phyloP scores from a whole-genome alignment of 2,329 filamentous ascomycete genomes.

The Ploettnerulaceae sp. region DNA sequence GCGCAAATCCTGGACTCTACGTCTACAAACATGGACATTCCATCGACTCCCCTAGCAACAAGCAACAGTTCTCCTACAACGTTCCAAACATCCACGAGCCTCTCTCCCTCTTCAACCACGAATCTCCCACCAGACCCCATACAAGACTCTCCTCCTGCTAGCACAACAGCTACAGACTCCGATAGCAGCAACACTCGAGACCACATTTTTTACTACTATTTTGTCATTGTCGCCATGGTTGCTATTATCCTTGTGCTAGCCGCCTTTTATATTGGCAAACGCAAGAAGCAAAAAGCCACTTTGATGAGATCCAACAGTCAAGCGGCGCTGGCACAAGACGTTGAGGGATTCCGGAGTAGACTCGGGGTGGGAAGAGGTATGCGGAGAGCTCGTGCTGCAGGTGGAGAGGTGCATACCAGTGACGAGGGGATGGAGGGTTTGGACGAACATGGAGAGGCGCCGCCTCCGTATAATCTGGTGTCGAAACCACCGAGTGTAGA shows the following conservation, averaged over 20 bases:
- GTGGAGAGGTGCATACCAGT: background rate
- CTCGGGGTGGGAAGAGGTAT: conserved; percentile 17
- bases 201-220: conserved; percentile 51
- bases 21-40: no score
- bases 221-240: conserved; percentile 46
- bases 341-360: conserved; percentile 20
- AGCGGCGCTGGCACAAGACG: conserved; percentile 32
- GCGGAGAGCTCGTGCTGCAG: conserved; percentile 8
- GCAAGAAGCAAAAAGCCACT: conserved; percentile 25
- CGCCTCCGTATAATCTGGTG: conserved; percentile 51
- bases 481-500: conserved; percentile 31
- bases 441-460: conserved; percentile 59
- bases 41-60: conserved; percentile 1
- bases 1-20: conserved; percentile 20
- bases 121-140: conserved; percentile 2
- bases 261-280: conserved; percentile 42
- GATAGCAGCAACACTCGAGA: conserved; percentile 35
- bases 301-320: conserved; percentile 22
- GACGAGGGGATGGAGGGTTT: conserved; percentile 46
- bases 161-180: conserved; percentile 8
- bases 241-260: conserved; percentile 38
- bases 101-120: conserved; percentile 5
- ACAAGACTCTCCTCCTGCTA: background rate
- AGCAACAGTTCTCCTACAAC: conserved; percentile 8
- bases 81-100: conserved; percentile 12